Percentiles rank a stretch among this genome's conserved stretches.
phyloP scores from a whole-genome alignment of 2,329 filamentous ascomycete genomes.

The Raffaelea arxii region DNA sequence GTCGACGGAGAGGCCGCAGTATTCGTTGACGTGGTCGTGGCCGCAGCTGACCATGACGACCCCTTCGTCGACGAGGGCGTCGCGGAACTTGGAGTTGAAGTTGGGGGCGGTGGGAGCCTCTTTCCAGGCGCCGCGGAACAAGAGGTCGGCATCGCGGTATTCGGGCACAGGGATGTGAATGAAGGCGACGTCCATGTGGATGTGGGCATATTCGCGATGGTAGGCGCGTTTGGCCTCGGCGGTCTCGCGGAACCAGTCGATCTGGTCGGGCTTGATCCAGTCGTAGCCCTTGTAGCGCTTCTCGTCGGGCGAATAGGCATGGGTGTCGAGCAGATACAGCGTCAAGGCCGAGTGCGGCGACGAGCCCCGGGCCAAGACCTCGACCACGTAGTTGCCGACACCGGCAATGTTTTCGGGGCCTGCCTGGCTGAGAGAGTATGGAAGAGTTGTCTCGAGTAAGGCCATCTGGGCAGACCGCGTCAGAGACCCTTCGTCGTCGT shows the following conservation, averaged over 20 bases:
- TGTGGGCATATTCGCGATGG: slow-evolving; percentile 77
- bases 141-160: slow-evolving; percentile 55
- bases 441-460: slow-evolving; percentile 74
- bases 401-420: slow-evolving; percentile 80
- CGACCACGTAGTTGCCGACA: slow-evolving; percentile 89
- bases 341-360: slow-evolving; percentile 85
- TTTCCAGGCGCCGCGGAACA: slow-evolving; percentile 60
- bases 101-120: slow-evolving; percentile 80
- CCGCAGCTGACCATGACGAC: slow-evolving; percentile 83
- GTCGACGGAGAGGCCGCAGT: slow-evolving; percentile 64
- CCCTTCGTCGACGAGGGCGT: slow-evolving; percentile 77
- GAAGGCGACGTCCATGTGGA: slow-evolving; percentile 93
- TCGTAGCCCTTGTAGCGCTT: slow-evolving; percentile 86
- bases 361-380: slow-evolving; percentile 70
- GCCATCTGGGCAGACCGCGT: slow-evolving; percentile 72
- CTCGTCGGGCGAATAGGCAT: slow-evolving; percentile 86
- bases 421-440: slow-evolving; percentile 77
- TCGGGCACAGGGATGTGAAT: slow-evolving; percentile 96
- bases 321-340: slow-evolving; percentile 89
- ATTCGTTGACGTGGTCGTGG: slow-evolving; percentile 96
- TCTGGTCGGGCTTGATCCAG: slow-evolving; percentile 91
- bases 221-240: slow-evolving; percentile 63
- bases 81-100: slow-evolving; percentile 88
- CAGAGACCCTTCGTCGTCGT: slow-evolving; percentile 85
- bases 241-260: slow-evolving; percentile 84